phyloP scores from a whole-genome alignment of 2,329 filamentous ascomycete species.

The Monascus ruber region DNA sequence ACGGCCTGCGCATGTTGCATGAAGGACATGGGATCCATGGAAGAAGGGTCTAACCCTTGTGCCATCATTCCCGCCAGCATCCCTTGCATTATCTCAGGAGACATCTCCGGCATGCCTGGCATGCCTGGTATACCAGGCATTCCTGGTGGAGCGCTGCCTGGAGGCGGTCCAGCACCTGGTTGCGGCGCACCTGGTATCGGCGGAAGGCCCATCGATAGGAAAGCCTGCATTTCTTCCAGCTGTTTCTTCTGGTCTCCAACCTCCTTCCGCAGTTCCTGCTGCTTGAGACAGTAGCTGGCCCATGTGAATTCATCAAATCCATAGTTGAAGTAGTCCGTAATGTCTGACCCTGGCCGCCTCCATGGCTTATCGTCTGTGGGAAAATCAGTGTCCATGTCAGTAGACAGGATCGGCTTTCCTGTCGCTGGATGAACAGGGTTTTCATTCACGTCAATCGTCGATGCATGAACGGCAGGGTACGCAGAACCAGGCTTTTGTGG shows the following conservation, averaged over 20 bases:
- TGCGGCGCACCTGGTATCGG: conserved; percentile 29
- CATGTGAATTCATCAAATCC: conserved; percentile 98
- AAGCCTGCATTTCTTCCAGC: conserved; percentile 49
- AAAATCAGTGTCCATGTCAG: conserved; percentile 63
- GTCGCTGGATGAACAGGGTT: conserved; percentile 64
- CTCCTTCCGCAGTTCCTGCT: conserved; percentile 65
- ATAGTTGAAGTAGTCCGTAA: conserved; percentile 98
- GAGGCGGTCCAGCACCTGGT: conserved; percentile 15
- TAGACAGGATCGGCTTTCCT: conserved; percentile 70
- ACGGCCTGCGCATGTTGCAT: conserved; percentile 43
- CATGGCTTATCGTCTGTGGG: conserved; percentile 74
- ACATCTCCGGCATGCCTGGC: conserved; percentile 40
- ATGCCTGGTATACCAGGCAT: conserved; percentile 25
- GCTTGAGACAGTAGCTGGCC: conserved; percentile 86
- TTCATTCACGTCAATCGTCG: conserved; percentile 72
- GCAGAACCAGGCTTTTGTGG: conserved; percentile 46
- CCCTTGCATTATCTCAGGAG: conserved; percentile 47
- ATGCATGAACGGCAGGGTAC: conserved; percentile 59
- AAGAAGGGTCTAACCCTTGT: conserved; percentile 41
- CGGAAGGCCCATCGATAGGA: conserved; percentile 43
- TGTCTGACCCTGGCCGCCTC: conserved; percentile 85
- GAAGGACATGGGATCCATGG: conserved; percentile 44
- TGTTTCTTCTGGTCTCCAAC: conserved; percentile 70
- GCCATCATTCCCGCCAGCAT: conserved; percentile 46
- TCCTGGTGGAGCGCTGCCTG: conserved; percentile 18